phyloP scores from a whole-genome alignment of 352 stramenopile species.

The Elongisporangium anandrum region DNA sequence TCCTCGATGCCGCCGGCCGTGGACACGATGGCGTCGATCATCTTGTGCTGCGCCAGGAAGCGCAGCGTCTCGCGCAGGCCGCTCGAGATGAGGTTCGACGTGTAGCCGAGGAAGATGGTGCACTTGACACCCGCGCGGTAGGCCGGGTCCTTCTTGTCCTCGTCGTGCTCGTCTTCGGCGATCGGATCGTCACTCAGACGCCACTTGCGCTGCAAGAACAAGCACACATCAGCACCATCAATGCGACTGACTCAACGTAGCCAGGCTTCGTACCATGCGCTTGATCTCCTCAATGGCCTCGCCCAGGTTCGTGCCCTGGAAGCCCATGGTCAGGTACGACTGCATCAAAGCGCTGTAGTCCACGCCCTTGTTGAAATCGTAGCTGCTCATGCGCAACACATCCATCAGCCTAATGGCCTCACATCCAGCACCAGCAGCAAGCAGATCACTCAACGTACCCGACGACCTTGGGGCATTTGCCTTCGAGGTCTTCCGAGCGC shows the following conservation, averaged over 20 bases:
- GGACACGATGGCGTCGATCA: slow-evolving; percentile 97
- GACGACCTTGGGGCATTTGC: slow-evolving; percentile 46
- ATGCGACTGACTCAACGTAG: slow-evolving; percentile 1
- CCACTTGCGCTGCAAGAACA: slow-evolving; percentile 85
- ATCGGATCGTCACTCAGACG: slow-evolving; percentile 93
- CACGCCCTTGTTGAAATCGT: slow-evolving; percentile 90
- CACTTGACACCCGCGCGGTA: slow-evolving; percentile 87
- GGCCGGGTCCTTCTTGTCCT: slow-evolving; percentile 72
- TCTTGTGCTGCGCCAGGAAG: slow-evolving; percentile 98
- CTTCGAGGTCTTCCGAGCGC: slow-evolving; percentile 73
- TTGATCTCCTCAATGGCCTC: slow-evolving; percentile 98
- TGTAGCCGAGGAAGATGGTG: slow-evolving; percentile 99
- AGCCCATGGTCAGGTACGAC: slow-evolving; percentile 86
- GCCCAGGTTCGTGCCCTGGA: slow-evolving; percentile 96
- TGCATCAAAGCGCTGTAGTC: slow-evolving; percentile 85
- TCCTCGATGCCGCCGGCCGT: slow-evolving; percentile 93
- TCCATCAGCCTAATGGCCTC: neutral
- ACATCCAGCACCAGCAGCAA: neutral
- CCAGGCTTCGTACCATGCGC: slow-evolving; percentile 83
- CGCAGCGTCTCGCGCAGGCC: slow-evolving; percentile 97
- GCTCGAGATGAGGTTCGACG: slow-evolving; percentile 99
- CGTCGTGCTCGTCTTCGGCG: slow-evolving; percentile 91
- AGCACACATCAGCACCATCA: neutral
- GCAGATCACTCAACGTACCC: slow-evolving; percentile 15
- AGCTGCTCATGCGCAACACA: slow-evolving; percentile 28